phyloP scores from a whole-genome alignment of 2,329 filamentous ascomycete species.

The Hyphodiscus sp. region DNA sequence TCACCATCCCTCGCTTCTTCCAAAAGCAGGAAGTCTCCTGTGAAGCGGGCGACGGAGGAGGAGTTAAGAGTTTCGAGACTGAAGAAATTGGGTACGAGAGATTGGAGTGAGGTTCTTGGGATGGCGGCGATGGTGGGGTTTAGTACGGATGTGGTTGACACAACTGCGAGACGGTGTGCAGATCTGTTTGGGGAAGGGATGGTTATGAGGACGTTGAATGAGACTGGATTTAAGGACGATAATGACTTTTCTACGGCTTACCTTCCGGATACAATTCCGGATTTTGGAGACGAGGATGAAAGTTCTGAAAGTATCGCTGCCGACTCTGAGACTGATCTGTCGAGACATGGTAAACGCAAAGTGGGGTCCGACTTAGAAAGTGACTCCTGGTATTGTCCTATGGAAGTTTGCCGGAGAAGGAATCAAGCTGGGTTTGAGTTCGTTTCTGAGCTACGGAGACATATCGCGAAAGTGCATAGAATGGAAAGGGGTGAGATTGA shows the following conservation, averaged over 20 bases:
- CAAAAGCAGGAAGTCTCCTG: constrained; percentile 1
- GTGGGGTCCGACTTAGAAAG: not conserved
- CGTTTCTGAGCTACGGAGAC: constrained; percentile 34
- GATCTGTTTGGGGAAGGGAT: constrained; percentile 69
- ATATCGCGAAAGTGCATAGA: constrained; percentile 40
- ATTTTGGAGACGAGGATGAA: constrained; percentile 8
- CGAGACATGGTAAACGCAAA: not conserved
- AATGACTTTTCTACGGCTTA: constrained; percentile 16
- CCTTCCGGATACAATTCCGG: constrained; percentile 20
- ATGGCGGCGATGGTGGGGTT: constrained; percentile 72
- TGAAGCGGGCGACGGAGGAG: constrained; percentile 5
- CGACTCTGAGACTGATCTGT: not conserved
- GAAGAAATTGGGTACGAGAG: constrained; percentile 35
- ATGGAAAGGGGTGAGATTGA: constrained; percentile 43
- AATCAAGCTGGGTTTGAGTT: constrained; percentile 34
- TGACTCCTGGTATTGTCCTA: constrained; percentile 30
- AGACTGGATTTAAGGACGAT: constrained; percentile 12
- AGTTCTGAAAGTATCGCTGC: constrained; percentile 2
- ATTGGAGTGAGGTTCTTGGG: constrained; percentile 83
- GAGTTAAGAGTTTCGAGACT: constrained; percentile 3
- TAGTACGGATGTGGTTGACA: constrained; percentile 54
- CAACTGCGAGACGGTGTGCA: constrained; percentile 68
- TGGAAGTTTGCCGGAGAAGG: constrained; percentile 32
- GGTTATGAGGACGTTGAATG: constrained; percentile 35
- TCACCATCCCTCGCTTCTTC: not conserved